phyloP scores from a whole-genome alignment of 306 rosid species.

The Fragaria nilgerrensis region DNA sequence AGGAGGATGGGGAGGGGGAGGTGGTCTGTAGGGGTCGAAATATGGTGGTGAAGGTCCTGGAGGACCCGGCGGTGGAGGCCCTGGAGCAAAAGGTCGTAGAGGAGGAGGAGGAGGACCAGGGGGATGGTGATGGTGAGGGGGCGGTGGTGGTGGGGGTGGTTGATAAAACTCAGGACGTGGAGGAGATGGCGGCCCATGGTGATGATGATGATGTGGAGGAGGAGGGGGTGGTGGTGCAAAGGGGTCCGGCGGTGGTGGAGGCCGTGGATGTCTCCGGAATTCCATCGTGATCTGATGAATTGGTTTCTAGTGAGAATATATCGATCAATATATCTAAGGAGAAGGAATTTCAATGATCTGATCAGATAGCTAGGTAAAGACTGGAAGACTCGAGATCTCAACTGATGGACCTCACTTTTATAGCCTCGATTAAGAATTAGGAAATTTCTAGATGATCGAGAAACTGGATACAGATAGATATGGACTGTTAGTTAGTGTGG shows the following conservation, averaged over 20 bases:
- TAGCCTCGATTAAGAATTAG: too few species aligned
- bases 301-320: not conserved
- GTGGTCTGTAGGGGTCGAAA: conserved; percentile 24
- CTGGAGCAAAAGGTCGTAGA: conserved; percentile 13
- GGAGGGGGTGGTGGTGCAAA: not conserved
- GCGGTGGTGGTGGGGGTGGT: conserved; percentile 14
- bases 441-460: too few species aligned
- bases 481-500: too few species aligned
- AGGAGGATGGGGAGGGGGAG: conserved; percentile 21
- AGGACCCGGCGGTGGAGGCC: conserved; percentile 33
- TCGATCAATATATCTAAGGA: too few species aligned
- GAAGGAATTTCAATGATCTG: too few species aligned
- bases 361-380: not conserved
- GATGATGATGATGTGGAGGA: not conserved
- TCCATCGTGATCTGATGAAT: not conserved
- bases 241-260: conserved; percentile 10
- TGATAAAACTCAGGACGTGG: not conserved
- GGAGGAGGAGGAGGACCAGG: conserved; percentile 27
- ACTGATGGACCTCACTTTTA: too few species aligned
- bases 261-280: not conserved
- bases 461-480: too few species aligned
- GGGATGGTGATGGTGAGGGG: conserved; percentile 19
- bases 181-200: not conserved
- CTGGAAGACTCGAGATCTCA: too few species aligned
- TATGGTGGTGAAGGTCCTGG: conserved; percentile 20